Evolutionary conservation across 2,329 filamentous ascomycete genomes (phyloP).

Genomic region (Sporothrix phasma): DNA sequence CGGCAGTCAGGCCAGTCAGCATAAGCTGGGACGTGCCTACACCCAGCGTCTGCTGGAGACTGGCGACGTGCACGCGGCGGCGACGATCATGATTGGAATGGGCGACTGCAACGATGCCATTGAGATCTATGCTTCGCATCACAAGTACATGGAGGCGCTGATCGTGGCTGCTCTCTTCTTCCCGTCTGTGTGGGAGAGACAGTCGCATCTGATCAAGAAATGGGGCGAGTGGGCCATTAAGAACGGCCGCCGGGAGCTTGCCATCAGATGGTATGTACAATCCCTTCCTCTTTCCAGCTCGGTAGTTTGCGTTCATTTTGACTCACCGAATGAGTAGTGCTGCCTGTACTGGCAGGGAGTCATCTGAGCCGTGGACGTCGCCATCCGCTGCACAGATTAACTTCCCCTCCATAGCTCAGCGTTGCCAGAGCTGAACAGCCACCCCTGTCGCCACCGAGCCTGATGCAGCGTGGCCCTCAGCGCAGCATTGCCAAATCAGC

Average conservation of each 20-base stretch:
- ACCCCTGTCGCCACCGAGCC: slow-evolving; percentile 61
- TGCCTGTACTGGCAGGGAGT: slow-evolving; percentile 78
- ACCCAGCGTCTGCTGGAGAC: slow-evolving; percentile 83
- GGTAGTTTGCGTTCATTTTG: background rate
- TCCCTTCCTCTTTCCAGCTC: background rate
- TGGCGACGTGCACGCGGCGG: slow-evolving; percentile 83
- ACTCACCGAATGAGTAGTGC: slow-evolving; percentile 41
- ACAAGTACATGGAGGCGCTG: slow-evolving; percentile 84
- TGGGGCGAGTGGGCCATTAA: slow-evolving; percentile 91
- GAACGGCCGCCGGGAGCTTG: slow-evolving; percentile 78
- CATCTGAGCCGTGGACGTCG: slow-evolving; percentile 78
- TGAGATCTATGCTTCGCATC: slow-evolving; percentile 89
- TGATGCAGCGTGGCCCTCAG: slow-evolving; percentile 45
- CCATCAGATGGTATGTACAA: slow-evolving; percentile 60
- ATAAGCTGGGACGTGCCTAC: slow-evolving; percentile 83
- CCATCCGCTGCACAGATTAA: slow-evolving; percentile 59
- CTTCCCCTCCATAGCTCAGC: slow-evolving; percentile 40
- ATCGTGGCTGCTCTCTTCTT: slow-evolving; percentile 76
- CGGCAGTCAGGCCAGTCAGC: slow-evolving; percentile 65
- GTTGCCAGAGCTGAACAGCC: slow-evolving; percentile 55
- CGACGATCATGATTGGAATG: slow-evolving; percentile 84
- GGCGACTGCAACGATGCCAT: slow-evolving; percentile 91
- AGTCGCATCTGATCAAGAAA: slow-evolving; percentile 77
- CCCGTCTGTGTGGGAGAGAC: slow-evolving; percentile 81
- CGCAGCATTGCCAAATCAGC: slow-evolving; percentile 66